phyloP scores from a whole-genome alignment of 768 basidiomycete genomes.

The Inosperma sp. region DNA sequence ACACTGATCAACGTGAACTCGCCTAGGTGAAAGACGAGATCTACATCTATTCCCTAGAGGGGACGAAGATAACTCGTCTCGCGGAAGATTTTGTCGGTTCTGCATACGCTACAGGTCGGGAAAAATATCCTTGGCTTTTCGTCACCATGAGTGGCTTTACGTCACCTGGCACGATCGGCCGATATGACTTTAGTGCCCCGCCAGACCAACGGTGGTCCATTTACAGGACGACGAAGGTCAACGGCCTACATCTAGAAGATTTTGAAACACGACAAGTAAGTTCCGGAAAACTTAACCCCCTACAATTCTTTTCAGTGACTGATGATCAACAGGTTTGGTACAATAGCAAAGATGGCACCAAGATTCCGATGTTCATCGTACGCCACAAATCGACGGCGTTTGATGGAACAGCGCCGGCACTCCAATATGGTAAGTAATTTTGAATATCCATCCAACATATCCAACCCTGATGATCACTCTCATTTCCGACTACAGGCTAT shows the following conservation, averaged over 20 bases:
- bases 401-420: constrained; percentile 70
- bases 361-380: constrained; percentile 82
- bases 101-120: constrained; percentile 45
- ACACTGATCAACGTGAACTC: background rate
- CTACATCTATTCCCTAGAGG: constrained; percentile 59
- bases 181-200: constrained; percentile 59
- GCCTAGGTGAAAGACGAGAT: constrained; percentile 73
- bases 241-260: constrained; percentile 59
- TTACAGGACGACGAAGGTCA: constrained; percentile 53
- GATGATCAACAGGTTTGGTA: constrained; percentile 59
- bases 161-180: constrained; percentile 60
- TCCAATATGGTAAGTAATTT: constrained; percentile 60
- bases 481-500: constrained; percentile 45
- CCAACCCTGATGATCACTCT: background rate
- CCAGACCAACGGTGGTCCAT: constrained; percentile 49
- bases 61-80: constrained; percentile 50
- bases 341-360: constrained; percentile 71
- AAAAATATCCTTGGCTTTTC: constrained; percentile 59
- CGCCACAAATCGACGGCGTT: constrained; percentile 63
- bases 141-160: constrained; percentile 64
- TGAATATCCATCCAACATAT: background rate
- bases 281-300: background rate
- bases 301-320: background rate
- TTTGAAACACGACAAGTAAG: constrained; percentile 63
- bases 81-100: constrained; percentile 67